Evolutionary conservation across 257 asterid genomes (phyloP), one percentile per base, ranked within the genome.

Genomic region (Solanum medicagineum): DNA sequence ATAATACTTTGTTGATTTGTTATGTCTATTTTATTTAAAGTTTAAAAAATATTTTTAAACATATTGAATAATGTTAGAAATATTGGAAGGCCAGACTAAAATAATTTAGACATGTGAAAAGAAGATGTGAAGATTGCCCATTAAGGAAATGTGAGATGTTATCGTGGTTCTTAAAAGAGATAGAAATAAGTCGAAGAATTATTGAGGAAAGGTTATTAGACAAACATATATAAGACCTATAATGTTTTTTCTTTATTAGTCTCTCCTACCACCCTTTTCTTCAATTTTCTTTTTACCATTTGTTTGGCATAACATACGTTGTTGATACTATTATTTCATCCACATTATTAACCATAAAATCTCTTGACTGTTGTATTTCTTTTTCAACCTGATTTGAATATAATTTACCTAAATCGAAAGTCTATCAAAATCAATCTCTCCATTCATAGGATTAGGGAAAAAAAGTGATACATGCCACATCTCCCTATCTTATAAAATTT

Each of bases 131-230:
- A 60, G 0, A 59, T 59, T 3, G 1, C 26, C 7, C 68, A n/a
- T 1, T n/a, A 11, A n/a, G 6, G 2, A 10, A 8, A 7, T 11
- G 8, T 10, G 32, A 4, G 7, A 10, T 7, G 24, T n/a, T n/a
- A 10, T 4, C 0, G 15, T 60, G 15, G 4, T 1, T 55, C n/a
- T 55, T 16, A 22, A 24, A 12, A 60, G 68, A 60, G 4, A 8
- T n/a, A 60, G 0, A n/a, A 0, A 1, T 4, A 60, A 0, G 3
- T 3, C 32, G 1, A n/a, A 26, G 2, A 26, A 26, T 26, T 26
- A 26, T 26, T 26, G 2, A 1, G 2, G 26, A 26, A 26, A 26
- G 4, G 4, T 59, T 6, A 59, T n/a, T 59, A 59, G 15, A 59
- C 66, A 59, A 10, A 59, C 24, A n/a, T 26, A 26, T 26, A 26